Evolutionary conservation across 768 basidiomycete genomes (phyloP), one percentile per base, ranked within the genome.

Genomic region (Tremella fuciformis): DNA sequence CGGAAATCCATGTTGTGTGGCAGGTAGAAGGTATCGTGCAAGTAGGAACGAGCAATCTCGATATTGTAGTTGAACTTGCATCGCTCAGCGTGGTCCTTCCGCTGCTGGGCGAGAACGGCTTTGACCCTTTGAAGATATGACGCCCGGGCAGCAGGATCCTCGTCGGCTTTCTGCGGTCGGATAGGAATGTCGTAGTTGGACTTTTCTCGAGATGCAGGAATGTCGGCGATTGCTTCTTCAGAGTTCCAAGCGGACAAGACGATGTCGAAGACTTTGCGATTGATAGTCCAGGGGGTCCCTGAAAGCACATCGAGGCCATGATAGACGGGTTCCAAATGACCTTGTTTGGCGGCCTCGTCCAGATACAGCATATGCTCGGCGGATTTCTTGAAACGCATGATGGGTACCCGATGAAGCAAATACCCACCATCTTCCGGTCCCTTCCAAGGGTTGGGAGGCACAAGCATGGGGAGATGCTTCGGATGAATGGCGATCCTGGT

Each of bases 1-100:
- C 94, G 86, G 82, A 98, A 99, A 78, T 99, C 96, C 67, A 97
- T 80, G 76, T 96, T 97, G 77, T 98, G 94, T 0, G 94, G 93
- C 50, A 93, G 81, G 78, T 91, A 98, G 75, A 98, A 86, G 0
- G 80, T 84, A 65, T 96, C 94, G 55, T 85, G 84, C 51, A 93
- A 80, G 82, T 93, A 96, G 52, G 92, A 86, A 51, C 88, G 83
- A 8, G 91, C 92, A 68, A 97, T 94, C 78, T 98, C 94, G 57
- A 99, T 85, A 76, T 92, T 94, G 77, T 97, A 97, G 75, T 97
- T 98, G 48, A 92, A 85, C 70, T 82, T 88, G 75, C 94, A 98
- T 42, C 94, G 82, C 44, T 92, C 89, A 2, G 89, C 89, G 75
- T 96, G 93, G 65, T 89, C 90, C 70, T 84, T 87, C 18, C 86